Conservation (phyloP, 192 early-diverging fungal genomes). For the Umbelopsis sp. region DNA sequence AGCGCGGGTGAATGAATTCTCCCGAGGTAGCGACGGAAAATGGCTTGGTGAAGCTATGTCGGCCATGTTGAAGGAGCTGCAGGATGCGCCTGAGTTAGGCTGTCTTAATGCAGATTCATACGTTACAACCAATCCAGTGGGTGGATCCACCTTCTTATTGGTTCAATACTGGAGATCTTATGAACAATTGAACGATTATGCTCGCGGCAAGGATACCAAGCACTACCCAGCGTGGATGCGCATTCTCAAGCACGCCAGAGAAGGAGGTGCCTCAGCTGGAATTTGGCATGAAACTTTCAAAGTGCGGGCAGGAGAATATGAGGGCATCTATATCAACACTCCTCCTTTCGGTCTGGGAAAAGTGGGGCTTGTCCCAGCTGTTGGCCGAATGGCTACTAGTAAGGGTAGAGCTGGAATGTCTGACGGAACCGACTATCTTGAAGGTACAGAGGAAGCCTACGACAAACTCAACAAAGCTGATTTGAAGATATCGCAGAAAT, state of each 20-base stretch:
- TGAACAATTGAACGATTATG: not conserved
- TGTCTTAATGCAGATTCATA: not conserved
- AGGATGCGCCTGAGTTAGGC: not conserved
- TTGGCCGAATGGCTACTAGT: not conserved
- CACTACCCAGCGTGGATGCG: constrained; percentile 19
- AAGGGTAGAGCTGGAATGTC: not conserved
- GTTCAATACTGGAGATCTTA: constrained; percentile 19
- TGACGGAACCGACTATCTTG: not conserved
- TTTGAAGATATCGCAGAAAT: not conserved
- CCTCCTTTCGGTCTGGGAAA: constrained; percentile 1
- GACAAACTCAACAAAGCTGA: not conserved
- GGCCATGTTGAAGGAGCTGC: not conserved
- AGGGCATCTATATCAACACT: constrained; percentile 12
- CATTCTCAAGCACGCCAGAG: not conserved
- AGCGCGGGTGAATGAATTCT: not conserved
- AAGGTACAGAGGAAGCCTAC: not conserved
- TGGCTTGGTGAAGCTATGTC: not conserved
- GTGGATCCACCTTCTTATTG: not conserved
- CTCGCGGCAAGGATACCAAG: not conserved
- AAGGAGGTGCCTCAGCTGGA: not conserved
- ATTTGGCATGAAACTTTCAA: constrained; percentile 15
- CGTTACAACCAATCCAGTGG: not conserved
- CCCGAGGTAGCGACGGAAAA: not conserved
- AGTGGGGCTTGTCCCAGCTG: not conserved
- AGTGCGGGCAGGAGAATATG: constrained; percentile 1